Evolutionary conservation across 768 basidiomycete genomes (phyloP).

Genomic region (Punctularia strigosozonata): DNA sequence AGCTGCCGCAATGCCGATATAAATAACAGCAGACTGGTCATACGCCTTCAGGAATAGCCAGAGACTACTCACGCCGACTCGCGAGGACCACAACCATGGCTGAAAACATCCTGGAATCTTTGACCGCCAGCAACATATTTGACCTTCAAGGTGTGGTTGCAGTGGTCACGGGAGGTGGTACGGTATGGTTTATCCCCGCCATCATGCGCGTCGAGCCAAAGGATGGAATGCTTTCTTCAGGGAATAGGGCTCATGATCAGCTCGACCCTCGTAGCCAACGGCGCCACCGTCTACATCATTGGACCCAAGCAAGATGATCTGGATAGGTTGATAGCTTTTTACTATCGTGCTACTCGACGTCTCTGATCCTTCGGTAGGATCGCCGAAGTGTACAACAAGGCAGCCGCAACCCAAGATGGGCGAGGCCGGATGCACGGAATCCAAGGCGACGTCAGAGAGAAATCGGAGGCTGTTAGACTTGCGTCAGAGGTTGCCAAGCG

Average conservation of each 20-base stretch:
- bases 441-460: neutral
- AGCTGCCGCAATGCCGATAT: too few species aligned
- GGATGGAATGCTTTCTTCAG: conserved; percentile 10
- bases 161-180: conserved; percentile 33
- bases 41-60: too few species aligned
- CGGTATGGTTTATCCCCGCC: conserved; percentile 15
- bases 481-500: neutral
- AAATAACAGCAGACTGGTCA: too few species aligned
- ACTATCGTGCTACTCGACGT: neutral
- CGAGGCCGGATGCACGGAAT: neutral
- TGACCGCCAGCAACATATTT: conserved; percentile 27
- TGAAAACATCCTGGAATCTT: conserved; percentile 18
- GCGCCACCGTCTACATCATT: conserved; percentile 36
- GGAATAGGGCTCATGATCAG: conserved; percentile 42
- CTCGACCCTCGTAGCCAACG: conserved; percentile 33
- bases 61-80: too few species aligned
- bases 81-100: conserved; percentile 11
- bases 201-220: neutral
- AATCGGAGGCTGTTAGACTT: neutral
- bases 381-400: conserved; percentile 24
- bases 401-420: too few species aligned
- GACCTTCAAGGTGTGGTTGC: conserved; percentile 32
- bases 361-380: conserved; percentile 13
- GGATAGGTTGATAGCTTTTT: conserved; percentile 18
- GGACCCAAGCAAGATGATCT: conserved; percentile 29